phyloP scores from a whole-genome alignment of 75 land plant species.

The Cunninghamia lanceolata region DNA sequence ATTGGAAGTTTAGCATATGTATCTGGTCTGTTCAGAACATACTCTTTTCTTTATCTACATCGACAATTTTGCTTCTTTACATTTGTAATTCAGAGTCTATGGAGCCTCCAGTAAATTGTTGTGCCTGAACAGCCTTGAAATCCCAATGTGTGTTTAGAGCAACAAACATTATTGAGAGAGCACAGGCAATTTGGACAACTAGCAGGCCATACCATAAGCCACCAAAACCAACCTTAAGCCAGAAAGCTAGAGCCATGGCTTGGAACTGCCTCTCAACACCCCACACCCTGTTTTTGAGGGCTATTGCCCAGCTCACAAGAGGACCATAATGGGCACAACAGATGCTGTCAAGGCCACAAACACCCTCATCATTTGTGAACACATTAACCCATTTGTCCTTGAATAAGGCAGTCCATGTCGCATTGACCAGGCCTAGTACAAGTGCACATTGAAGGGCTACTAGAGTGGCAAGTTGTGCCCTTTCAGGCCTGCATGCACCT shows the following conservation, averaged over 20 bases:
- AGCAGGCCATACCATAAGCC: constrained; percentile 89
- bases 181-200: constrained; percentile 73
- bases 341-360: constrained; percentile 59
- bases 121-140: constrained; percentile 55
- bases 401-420: constrained; percentile 61
- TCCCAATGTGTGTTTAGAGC: constrained; percentile 76
- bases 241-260: constrained; percentile 79
- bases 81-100: not conserved
- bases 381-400: constrained; percentile 55
- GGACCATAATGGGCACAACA: constrained; percentile 71
- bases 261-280: constrained; percentile 78
- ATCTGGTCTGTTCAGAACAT: not conserved
- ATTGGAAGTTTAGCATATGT: not conserved
- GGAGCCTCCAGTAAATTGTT: constrained; percentile 31
- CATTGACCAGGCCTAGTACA: constrained; percentile 46
- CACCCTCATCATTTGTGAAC: constrained; percentile 61
- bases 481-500: constrained; percentile 65
- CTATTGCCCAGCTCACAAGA: constrained; percentile 92
- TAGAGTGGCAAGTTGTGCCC: constrained; percentile 65
- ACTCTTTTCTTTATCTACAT: not conserved
- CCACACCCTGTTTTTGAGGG: constrained; percentile 93
- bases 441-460: constrained; percentile 80
- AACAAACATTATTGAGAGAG: constrained; percentile 47
- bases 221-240: constrained; percentile 56
- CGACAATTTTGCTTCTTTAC: not conserved